phyloP scores from a whole-genome alignment of 1,139 yeast genomes.

The Saccharomyces hybrid region DNA sequence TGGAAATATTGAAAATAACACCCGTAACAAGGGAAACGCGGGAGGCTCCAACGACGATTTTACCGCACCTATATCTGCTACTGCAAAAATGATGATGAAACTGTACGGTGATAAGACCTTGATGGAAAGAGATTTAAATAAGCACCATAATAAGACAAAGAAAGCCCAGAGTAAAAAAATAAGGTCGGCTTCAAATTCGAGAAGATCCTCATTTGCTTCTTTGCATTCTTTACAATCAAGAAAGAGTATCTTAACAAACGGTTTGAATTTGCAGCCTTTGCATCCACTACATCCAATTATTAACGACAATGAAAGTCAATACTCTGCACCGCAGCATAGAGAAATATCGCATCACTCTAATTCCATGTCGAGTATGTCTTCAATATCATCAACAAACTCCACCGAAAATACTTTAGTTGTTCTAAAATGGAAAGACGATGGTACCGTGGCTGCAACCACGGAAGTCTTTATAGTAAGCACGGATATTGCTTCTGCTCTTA shows the following conservation, averaged over 20 bases:
- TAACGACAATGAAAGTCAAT: background rate
- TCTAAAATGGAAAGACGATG: background rate
- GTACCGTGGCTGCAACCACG: constrained; percentile 35
- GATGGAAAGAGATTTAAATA: constrained; percentile 2
- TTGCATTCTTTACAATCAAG: background rate
- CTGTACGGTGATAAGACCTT: constrained; percentile 12
- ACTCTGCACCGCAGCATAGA: background rate
- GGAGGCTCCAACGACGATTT: background rate
- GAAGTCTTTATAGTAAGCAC: constrained; percentile 16
- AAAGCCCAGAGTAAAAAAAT: constrained; percentile 2
- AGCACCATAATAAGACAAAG: constrained; percentile 7
- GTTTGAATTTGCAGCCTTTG: constrained; percentile 4
- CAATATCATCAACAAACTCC: background rate
- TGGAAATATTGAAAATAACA: constrained; percentile 4
- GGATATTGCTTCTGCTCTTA: constrained; percentile 10
- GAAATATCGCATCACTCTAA: background rate
- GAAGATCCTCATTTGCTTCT: background rate
- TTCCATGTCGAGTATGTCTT: background rate
- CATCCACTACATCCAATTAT: constrained; percentile 3
- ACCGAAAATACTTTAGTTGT: background rate
- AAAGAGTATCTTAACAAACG: constrained; percentile 1
- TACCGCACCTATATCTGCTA: constrained; percentile 11
- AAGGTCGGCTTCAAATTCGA: background rate
- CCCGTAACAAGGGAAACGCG: background rate
- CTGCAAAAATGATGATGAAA: constrained; percentile 16